Percentiles rank a stretch among this genome's conserved stretches.
Evolutionary conservation across 2,329 filamentous ascomycete genomes (phyloP).

Genomic region (Cercospora canescens): DNA sequence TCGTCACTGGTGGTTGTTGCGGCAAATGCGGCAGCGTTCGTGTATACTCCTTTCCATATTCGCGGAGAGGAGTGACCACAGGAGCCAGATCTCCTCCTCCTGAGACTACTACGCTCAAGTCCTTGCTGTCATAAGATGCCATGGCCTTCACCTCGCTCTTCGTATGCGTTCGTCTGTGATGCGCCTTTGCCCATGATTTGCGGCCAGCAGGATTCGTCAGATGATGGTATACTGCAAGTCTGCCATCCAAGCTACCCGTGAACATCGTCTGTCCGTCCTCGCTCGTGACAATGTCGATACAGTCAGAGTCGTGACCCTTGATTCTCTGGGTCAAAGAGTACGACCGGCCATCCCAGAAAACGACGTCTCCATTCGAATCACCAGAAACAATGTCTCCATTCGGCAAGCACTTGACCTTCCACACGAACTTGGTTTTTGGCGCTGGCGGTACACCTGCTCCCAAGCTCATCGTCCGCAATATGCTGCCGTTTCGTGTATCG

Average conservation of each 20-base stretch:
- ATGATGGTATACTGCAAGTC: conserved; percentile 79
- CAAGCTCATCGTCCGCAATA: conserved; percentile 80
- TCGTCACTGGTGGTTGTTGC: conserved; percentile 71
- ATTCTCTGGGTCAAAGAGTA: conserved; percentile 86
- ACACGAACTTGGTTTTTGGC: conserved; percentile 83
- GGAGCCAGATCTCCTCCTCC: conserved; percentile 87
- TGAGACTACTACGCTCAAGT: conserved; percentile 81
- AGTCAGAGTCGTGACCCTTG: conserved; percentile 83
- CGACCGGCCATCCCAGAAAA: conserved; percentile 91
- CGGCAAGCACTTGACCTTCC: conserved; percentile 85
- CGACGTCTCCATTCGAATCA: conserved; percentile 89
- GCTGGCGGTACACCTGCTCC: conserved; percentile 76
- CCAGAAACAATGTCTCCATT: conserved; percentile 91
- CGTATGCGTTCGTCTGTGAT: conserved; percentile 76
- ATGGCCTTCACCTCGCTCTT: conserved; percentile 94
- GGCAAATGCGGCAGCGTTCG: conserved; percentile 80
- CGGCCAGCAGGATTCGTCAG: conserved; percentile 47
- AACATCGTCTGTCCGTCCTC: conserved; percentile 78
- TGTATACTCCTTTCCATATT: conserved; percentile 77
- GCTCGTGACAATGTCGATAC: conserved; percentile 82
- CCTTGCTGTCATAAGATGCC: conserved; percentile 79
- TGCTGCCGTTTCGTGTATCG: conserved; percentile 75
- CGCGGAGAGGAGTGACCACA: conserved; percentile 75
- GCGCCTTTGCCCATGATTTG: conserved; percentile 79
- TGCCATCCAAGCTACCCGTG: conserved; percentile 88